Conservation (phyloP, 192 early-diverging fungal species). For the Linnemannia elongata region DNA sequence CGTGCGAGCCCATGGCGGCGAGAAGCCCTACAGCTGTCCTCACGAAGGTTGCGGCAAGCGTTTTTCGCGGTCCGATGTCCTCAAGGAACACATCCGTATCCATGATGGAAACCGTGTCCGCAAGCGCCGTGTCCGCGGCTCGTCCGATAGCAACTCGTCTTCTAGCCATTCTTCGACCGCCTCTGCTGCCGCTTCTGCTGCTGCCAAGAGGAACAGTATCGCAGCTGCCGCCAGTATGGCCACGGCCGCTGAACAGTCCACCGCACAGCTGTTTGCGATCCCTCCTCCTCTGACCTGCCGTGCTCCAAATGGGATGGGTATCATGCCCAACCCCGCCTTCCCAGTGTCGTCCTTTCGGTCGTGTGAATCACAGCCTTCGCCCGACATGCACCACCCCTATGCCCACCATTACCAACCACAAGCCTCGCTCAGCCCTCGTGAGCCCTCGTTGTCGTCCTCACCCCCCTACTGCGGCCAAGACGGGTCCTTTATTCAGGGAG, state of each 20-base stretch:
- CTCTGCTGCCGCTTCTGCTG: background rate
- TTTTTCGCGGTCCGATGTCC: slow-evolving; percentile 84
- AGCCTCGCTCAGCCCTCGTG: slow-evolving; percentile 1
- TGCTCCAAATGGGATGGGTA: slow-evolving; percentile 21
- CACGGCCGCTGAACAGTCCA: background rate
- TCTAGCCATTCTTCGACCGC: background rate
- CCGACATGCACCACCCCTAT: background rate
- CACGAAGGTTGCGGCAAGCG: slow-evolving; percentile 71
- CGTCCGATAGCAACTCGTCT: background rate
- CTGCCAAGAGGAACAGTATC: background rate
- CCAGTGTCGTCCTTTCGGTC: slow-evolving; percentile 7
- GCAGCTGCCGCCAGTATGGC: slow-evolving; percentile 5
- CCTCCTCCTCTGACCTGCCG: slow-evolving; percentile 27
- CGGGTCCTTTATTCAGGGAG: background rate
- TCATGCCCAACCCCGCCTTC: background rate
- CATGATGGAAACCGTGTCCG: slow-evolving; percentile 82
- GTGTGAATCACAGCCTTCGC: background rate
- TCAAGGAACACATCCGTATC: slow-evolving; percentile 82
- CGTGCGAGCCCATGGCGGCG: slow-evolving; percentile 80
- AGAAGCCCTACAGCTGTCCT: slow-evolving; percentile 78
- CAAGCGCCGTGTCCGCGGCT: slow-evolving; percentile 27
- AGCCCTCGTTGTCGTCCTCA: background rate
- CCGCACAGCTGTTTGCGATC: slow-evolving; percentile 17
- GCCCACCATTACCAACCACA: background rate
- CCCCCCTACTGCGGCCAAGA: background rate